Conservation (phyloP, 2,329 filamentous ascomycete species). For the Corniculantispora saksenae region DNA sequence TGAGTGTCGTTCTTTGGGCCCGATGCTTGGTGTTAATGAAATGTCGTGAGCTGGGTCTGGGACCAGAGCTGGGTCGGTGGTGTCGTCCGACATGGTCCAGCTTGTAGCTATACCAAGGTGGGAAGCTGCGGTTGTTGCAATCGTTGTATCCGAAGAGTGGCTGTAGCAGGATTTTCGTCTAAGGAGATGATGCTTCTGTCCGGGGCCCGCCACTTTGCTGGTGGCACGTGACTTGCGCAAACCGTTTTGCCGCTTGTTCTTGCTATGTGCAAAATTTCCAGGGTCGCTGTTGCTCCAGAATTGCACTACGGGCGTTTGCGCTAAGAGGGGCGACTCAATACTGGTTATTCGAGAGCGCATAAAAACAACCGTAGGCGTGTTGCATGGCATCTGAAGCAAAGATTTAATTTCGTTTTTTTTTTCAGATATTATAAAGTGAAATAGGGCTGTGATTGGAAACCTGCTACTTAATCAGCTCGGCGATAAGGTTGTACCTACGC, state of each 20-base stretch:
- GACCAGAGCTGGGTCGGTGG: conserved; percentile 41
- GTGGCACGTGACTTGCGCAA: conserved; percentile 14
- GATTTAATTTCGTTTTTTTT: no score
- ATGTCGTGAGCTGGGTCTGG: conserved; percentile 34
- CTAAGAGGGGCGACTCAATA: conserved; percentile 11
- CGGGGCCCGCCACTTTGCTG: conserved; percentile 25
- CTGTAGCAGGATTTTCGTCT: conserved; percentile 31
- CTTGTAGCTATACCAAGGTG: conserved; percentile 24
- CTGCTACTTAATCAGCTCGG: no score
- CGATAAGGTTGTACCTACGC: no score
- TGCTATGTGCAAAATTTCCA: conserved; percentile 18
- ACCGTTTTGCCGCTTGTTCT: conserved; percentile 16
- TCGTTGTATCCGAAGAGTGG: conserved; percentile 27
- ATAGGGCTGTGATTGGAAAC: no score
- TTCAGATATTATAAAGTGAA: no score
- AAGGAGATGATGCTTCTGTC: conserved; percentile 31
- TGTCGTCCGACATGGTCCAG: conserved; percentile 38
- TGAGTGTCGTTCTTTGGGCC: conserved; percentile 56
- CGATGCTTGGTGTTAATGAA: conserved; percentile 17
- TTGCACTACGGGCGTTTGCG: conserved; percentile 19
- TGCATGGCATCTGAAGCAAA: not conserved
- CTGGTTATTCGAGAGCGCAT: not conserved
- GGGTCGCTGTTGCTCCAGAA: not conserved
- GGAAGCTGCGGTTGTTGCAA: conserved; percentile 28
- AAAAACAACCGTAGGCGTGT: not conserved